These are phyloP conservation scores for Blastomyces parvus DNA, from an alignment of 2,329 filamentous ascomycete genomes.

Conservation along the genomic window DNA sequence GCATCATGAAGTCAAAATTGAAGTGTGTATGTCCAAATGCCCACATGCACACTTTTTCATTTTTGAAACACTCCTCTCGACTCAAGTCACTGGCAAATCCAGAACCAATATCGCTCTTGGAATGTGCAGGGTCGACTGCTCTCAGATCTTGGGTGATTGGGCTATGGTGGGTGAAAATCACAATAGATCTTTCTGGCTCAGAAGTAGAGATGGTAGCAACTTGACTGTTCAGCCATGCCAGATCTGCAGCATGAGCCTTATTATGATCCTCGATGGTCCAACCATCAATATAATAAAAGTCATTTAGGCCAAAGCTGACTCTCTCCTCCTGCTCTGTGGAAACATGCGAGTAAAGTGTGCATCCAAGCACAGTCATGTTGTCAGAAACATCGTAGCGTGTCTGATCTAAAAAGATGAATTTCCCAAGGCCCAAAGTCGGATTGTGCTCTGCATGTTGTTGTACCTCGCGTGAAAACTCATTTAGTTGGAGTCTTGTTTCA, in stretches of 20 bases:
- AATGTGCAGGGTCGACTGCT: slow-evolving; percentile 26
- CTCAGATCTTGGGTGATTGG: slow-evolving; percentile 21
- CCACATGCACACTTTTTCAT: slow-evolving; percentile 34
- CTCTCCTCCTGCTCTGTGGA: slow-evolving; percentile 27
- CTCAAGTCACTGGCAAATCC: slow-evolving; percentile 39
- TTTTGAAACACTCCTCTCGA: slow-evolving; percentile 32
- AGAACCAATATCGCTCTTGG: slow-evolving; percentile 24
- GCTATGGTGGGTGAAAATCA: slow-evolving; percentile 34
- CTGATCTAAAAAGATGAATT: slow-evolving; percentile 36
- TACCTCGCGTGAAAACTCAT: slow-evolving; percentile 21
- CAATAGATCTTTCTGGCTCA: slow-evolving; percentile 28
- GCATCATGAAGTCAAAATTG: slow-evolving; percentile 31
- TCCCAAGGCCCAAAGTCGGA: slow-evolving; percentile 17
- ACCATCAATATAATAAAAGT: slow-evolving; percentile 42
- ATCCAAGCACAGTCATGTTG: slow-evolving; percentile 37
- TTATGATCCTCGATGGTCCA: slow-evolving; percentile 29
- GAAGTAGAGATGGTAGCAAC: slow-evolving; percentile 22
- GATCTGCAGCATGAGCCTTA: slow-evolving; percentile 26
- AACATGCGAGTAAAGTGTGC: slow-evolving; percentile 44
- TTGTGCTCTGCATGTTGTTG: slow-evolving; percentile 11
- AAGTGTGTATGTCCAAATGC: slow-evolving; percentile 44
- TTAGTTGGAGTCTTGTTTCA: slow-evolving; percentile 18
- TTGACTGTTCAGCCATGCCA: slow-evolving; percentile 34
- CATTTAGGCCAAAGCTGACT: slow-evolving; percentile 41
- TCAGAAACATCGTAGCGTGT: slow-evolving; percentile 31